Evolutionary conservation across 345 rosid species (phyloP), one percentile per base, ranked within the genome.

Genomic region (Pistacia vera): DNA sequence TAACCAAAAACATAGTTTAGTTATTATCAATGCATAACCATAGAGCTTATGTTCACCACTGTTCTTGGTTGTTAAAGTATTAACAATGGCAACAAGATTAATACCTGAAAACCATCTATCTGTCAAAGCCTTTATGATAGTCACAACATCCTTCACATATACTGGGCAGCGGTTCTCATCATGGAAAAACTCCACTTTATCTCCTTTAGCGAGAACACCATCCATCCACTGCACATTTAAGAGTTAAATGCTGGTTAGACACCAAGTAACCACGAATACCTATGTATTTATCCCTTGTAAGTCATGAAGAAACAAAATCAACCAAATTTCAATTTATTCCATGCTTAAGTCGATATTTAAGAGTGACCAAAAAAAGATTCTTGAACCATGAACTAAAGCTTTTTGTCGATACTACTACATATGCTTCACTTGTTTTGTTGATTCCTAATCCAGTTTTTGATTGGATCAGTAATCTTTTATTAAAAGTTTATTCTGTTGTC

Each of bases 151-250:
- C 86, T 86, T 86, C 64, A 95, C 91, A 79, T 89, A 91, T 36
- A 95, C 89, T 4, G 99, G 98, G 80, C 96, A 93, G 72, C 99
- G 95, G 68, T 72, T 93, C 87, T 95, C 99, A 18, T 95, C 98
- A 10, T 88, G 78, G 78, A 95, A 93, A 76, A 89, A 93, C 44
- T 93, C 92, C 68, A 85, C 88, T 4, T 74, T 62, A 41, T 91
- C 92, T 75, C 94, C 97, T 72, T 88, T 91, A 48, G 88, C 76
- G 67, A 95, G 97, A 63, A 86, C 83, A 18, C 87, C 78, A 75
- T 93, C 93, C 57, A 93, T 91, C 99, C 99, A 95, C 97, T 95
- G 84, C 72, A 81, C 75, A 80, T 76, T 71, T 65, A 54, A 38
- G 67, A 8, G 17, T 48, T 33, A 61, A 66, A 48, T 20, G 67